Base-by-base conservation (phyloP, 768 basidiomycete species). In the Kwoniella dejecticola region DNA sequence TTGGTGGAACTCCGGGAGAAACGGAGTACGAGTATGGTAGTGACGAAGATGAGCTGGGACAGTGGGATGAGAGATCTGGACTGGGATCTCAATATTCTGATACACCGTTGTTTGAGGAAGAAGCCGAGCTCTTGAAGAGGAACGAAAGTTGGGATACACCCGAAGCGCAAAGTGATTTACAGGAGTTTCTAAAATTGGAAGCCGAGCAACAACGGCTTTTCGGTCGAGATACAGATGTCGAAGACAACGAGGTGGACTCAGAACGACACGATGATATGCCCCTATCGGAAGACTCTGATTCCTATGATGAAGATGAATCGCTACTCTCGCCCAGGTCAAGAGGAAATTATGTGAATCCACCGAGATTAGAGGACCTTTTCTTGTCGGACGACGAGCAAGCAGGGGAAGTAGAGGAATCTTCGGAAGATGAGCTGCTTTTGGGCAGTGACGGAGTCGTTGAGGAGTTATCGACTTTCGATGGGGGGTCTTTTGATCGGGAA, bases 11-110 rank as follows among this genome's bases (percentile, higher is more conserved):
- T 29, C 36, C 38, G 19, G 49, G 55, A 41, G 38, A 45, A 8
- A 45, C 49, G 33, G 44, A 13, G 27, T 26, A 23, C n/a, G 48
- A 60, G 10, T 54, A 62, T 33, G 63, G 60, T 13, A 33, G 52
- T 11, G 71, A 73, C 27, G 67, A 73, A 40, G 74, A 75, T 58
- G 69, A 67, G 29, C 19, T 70, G 11, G 67, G 69, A 15, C 60
- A 27, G 27, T 72, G 69, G 73, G 68, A 59, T 33, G 62, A 67
- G n/a, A 53, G 49, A 36, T 62, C 54, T 3, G 64, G 63, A 6
- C 29, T 68, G 42, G 70, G 69, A 47, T 36, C 26, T 13, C 67
- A 71, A 49, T 38, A 36, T 3, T 26, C 41, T 29, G 60, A 62
- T 17, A 41, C 50, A 23, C 56, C 46, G 42, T 31, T 27, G 49